Evolutionary conservation across 2,329 filamentous ascomycete genomes (phyloP).

Genomic region (Coniosporium tulheliwenetii): DNA sequence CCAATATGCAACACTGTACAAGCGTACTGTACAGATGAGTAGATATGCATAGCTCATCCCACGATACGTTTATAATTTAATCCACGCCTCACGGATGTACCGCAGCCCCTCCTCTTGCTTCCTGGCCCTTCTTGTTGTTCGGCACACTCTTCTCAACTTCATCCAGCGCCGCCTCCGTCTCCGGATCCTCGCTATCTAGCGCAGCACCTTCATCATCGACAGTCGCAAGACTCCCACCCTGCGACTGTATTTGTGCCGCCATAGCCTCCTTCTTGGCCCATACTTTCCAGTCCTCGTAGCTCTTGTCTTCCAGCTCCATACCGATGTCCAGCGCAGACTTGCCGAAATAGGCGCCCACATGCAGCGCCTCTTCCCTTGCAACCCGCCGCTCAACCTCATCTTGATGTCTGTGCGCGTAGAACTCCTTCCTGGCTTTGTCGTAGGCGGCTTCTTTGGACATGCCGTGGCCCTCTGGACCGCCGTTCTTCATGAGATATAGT

Average conservation of each 20-base stretch:
- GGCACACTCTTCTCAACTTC: conserved; percentile 17
- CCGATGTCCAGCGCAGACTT: conserved; percentile 59
- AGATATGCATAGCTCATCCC: no score
- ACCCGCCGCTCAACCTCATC: conserved; percentile 73
- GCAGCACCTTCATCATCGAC: conserved; percentile 16
- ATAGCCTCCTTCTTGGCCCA: conserved; percentile 49
- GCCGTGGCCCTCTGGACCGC: conserved; percentile 6
- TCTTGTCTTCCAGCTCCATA: conserved; percentile 65
- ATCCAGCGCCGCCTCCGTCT: conserved; percentile 16
- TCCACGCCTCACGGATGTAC: conserved; percentile 13
- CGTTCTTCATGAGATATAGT: conserved; percentile 61
- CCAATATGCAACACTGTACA: no score
- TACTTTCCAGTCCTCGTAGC: conserved; percentile 70
- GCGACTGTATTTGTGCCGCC: conserved; percentile 29
- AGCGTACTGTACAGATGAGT: no score
- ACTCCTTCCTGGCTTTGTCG: conserved; percentile 74
- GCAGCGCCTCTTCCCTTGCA: conserved; percentile 71
- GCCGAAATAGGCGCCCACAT: conserved; percentile 80
- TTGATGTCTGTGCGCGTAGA: conserved; percentile 69
- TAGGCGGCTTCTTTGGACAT: conserved; percentile 58
- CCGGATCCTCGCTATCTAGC: conserved; percentile 8
- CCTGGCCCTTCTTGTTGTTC: conserved; percentile 14
- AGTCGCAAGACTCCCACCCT: conserved; percentile 26
- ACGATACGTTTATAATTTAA: no score
- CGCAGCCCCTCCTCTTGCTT: conserved; percentile 20